Evolutionary conservation across 2,329 filamentous ascomycete species (phyloP).

Genomic region (Rhinocladiella mackenziei): DNA sequence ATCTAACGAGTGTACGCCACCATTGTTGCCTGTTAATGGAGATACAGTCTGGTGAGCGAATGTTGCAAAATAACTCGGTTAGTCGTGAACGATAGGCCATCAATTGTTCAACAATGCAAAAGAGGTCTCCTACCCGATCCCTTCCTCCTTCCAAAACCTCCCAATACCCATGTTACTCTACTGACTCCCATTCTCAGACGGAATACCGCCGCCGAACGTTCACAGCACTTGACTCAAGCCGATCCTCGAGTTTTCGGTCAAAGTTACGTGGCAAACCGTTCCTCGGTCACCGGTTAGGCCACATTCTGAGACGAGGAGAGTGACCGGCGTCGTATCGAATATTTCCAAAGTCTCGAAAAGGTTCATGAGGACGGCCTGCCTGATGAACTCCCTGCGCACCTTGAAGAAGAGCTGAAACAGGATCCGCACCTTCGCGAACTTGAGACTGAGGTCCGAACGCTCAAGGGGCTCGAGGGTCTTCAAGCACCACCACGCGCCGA

Average conservation of each 20-base stretch:
- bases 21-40: too few relatives aligned
- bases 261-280: conserved; percentile 20
- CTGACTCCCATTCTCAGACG: background rate
- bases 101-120: too few relatives aligned
- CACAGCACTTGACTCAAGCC: conserved; percentile 19
- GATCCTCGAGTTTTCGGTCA: conserved; percentile 15
- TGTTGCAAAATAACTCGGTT: too few relatives aligned
- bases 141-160: too few relatives aligned
- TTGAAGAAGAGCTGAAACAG: conserved; percentile 16
- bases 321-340: conserved; percentile 22
- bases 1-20: too few relatives aligned
- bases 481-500: background rate
- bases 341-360: conserved; percentile 23
- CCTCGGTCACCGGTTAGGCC: conserved; percentile 21
- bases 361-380: conserved; percentile 21
- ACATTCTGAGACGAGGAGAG: conserved; percentile 16
- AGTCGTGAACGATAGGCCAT: too few relatives aligned
- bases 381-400: conserved; percentile 11
- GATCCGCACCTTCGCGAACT: conserved; percentile 9
- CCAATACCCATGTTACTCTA: too few relatives aligned
- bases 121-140: too few relatives aligned
- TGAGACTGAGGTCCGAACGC: conserved; percentile 8
- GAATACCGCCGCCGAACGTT: conserved; percentile 16
- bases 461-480: background rate
- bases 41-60: too few relatives aligned